Evolutionary conservation across 257 asterid species (phyloP).

Genomic region (Penstemon eatonii): DNA sequence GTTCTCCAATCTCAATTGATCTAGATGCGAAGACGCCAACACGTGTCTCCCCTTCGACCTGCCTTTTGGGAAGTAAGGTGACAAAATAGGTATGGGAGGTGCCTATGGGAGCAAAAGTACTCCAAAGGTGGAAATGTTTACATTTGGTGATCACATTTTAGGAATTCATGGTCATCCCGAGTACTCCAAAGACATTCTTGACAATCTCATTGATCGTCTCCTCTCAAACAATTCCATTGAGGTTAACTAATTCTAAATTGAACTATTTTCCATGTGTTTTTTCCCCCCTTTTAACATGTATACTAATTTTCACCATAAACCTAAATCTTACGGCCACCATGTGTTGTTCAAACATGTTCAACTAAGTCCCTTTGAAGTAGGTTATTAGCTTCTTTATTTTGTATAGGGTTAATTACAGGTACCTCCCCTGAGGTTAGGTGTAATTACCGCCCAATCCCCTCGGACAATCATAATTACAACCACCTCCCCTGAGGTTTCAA

Average conservation of each 20-base stretch:
- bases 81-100: constrained; percentile 40
- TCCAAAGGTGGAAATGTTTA: constrained; percentile 35
- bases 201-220: constrained; percentile 44
- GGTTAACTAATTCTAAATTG: constrained; percentile 21
- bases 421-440: no score
- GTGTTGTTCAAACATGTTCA: no score
- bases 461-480: no score
- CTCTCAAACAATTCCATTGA: constrained; percentile 35
- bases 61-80: constrained; percentile 50
- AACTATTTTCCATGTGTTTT: no score
- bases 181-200: constrained; percentile 48
- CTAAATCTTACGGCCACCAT: no score
- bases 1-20: constrained; percentile 74
- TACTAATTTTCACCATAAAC: no score
- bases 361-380: no score
- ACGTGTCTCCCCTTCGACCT: constrained; percentile 85
- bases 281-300: no score
- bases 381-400: no score
- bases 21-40: constrained; percentile 89
- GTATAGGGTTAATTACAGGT: no score
- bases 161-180: constrained; percentile 66
- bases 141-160: neutral
- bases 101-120: constrained; percentile 43
- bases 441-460: no score
- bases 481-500: no score